phyloP scores from a whole-genome alignment of 768 basidiomycete species.

The Podaxis sp. region DNA sequence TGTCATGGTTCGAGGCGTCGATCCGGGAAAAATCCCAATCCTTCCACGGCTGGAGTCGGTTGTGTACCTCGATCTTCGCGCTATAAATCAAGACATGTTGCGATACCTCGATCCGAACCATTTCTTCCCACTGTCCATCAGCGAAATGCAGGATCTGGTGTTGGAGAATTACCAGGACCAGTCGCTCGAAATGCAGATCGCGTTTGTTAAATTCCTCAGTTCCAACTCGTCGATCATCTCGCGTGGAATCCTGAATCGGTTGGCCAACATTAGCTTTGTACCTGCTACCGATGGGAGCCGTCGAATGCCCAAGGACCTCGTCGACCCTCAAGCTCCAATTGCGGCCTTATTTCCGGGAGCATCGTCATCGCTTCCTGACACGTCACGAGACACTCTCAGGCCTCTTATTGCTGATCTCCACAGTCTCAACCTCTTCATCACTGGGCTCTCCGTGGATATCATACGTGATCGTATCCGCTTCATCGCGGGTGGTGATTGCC shows the following conservation, averaged over 20 bases:
- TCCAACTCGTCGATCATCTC: conserved; percentile 24
- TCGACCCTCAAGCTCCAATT: conserved; percentile 34
- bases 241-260: conserved; percentile 21
- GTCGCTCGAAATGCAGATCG: conserved; percentile 9
- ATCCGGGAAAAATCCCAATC: background rate
- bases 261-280: conserved; percentile 31
- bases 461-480: conserved; percentile 35
- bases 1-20: background rate
- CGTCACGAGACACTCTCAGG: conserved; percentile 2
- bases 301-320: conserved; percentile 24
- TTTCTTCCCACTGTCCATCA: conserved; percentile 16
- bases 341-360: conserved; percentile 25
- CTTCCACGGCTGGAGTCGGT: conserved; percentile 1
- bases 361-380: conserved; percentile 17
- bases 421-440: conserved; percentile 28
- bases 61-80: background rate
- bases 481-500: conserved; percentile 23
- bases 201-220: conserved; percentile 19
- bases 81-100: conserved; percentile 6
- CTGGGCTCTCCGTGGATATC: conserved; percentile 28
- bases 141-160: conserved; percentile 5
- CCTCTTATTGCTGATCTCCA: conserved; percentile 21
- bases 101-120: conserved; percentile 21
- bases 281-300: conserved; percentile 19
- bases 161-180: conserved; percentile 8